A percentile compares a stretch with the other conserved stretches of the same genome.
These are phyloP conservation scores for Sarcocystis neurona DNA, from an alignment of 169 alveolate genomes.

Conservation along the genomic window DNA sequence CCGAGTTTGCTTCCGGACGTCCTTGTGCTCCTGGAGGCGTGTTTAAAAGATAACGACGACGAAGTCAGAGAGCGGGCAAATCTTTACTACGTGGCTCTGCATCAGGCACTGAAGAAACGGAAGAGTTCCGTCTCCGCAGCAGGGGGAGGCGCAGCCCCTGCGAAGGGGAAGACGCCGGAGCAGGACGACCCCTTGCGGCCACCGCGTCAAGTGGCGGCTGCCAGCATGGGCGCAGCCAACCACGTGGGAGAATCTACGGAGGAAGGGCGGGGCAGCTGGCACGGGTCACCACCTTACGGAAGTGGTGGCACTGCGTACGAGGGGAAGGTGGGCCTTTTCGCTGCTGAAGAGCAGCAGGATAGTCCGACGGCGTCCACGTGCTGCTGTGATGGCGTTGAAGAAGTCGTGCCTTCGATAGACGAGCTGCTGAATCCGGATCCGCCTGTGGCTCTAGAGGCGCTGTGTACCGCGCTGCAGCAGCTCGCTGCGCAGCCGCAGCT, in stretches of 20 bases:
- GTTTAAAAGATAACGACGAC: conserved; percentile 64
- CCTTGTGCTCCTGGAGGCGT: conserved; percentile 54
- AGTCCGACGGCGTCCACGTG: no score
- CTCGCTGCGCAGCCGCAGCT: background rate
- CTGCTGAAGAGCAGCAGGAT: no score
- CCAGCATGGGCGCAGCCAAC: no score
- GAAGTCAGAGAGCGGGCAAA: conserved; percentile 63
- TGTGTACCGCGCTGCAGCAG: conserved; percentile 13
- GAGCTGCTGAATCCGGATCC: conserved; percentile 28
- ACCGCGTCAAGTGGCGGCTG: background rate
- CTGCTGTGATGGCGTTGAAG: no score
- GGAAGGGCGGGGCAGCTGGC: no score
- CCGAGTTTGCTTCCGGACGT: conserved; percentile 45
- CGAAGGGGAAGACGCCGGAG: background rate
- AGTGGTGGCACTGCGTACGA: no score
- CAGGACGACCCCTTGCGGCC: background rate
- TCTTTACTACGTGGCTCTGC: conserved; percentile 15
- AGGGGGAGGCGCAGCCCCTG: background rate
- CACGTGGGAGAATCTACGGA: no score
- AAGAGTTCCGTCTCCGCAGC: background rate
- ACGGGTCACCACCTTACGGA: no score
- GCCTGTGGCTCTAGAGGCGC: conserved; percentile 22
- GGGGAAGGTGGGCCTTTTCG: no score
- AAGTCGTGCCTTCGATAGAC: background rate
- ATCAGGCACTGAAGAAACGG: background rate